Evolutionary conservation across 2,329 filamentous ascomycete genomes (phyloP), one percentile per base, ranked within the genome.

Genomic region (Epichloe uncinata): DNA sequence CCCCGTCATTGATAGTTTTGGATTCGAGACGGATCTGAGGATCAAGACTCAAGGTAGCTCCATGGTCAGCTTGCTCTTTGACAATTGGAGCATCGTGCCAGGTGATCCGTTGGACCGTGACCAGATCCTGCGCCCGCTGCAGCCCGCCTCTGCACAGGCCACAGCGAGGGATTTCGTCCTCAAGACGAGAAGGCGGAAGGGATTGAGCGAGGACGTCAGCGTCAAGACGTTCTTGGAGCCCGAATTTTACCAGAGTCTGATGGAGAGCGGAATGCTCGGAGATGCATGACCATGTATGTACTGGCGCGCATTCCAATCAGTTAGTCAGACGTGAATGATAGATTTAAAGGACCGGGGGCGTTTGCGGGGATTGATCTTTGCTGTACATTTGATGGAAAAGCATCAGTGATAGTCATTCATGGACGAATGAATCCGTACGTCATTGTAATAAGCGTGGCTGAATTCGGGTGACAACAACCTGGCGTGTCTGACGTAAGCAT

Each of bases 191-290:
- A 74, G 89, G 61, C 79, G 93, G 57, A 98, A 98, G 76, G 93
- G 93, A 2, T 68, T 98, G 54, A 91, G 87, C 54, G 93, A 97
- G 72, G 93, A 97, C 66, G 88, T 97, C 40, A 91, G 85, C 33
- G 89, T 97, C 50, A 89, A 88, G 66, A 96, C 95, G 63, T 98
- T 97, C 69, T 72, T 98, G 56, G 93, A 98, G 72, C 87, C 89
- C 1, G 93, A 97, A 66, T 81, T 97, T 54, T 95, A 94, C 71
- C 82, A 84, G 65, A 87, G 81, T 57, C 69, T 97, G 61, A 86
- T 88, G 69, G 89, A 95, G 68, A 93, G 85, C 59, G 91, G 91
- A 2, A 82, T 95, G 57, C 69, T 97, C 55, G 89, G 89, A 22
- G 73, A 74, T 43, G 56, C 59, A 49, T 69, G 49, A 61, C 6